phyloP scores from a whole-genome alignment of 192 early-diverging fungal species.

The Martensiomyces pterosporus region DNA sequence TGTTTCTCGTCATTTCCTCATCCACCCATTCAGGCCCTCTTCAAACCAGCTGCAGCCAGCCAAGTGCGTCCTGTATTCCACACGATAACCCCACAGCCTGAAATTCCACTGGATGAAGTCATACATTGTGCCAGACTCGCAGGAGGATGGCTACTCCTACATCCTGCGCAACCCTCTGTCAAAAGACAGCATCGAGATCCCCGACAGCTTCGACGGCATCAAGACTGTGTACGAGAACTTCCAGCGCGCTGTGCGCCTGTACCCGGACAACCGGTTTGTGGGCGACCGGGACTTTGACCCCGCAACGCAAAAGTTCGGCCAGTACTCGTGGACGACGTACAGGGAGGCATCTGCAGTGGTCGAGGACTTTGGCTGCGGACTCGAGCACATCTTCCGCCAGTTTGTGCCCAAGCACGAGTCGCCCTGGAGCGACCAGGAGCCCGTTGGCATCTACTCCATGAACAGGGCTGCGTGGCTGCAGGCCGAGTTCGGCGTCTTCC shows the following conservation, averaged over 20 bases:
- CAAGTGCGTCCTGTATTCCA: no score
- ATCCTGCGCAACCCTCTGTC: neutral
- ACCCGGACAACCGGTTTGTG: neutral
- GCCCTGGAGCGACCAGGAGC: neutral
- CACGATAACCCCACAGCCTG: no score
- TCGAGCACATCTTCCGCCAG: neutral
- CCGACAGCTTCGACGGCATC: neutral
- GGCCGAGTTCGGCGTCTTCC: conserved; percentile 58
- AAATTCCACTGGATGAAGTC: no score
- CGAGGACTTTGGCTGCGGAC: neutral
- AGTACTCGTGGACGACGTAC: neutral
- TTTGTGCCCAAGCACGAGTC: neutral
- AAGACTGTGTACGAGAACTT: neutral
- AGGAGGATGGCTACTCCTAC: neutral
- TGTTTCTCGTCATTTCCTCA: no score
- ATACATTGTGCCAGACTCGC: neutral
- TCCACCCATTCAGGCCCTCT: no score
- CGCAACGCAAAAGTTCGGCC: neutral
- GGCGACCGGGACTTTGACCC: neutral
- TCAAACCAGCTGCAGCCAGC: no score
- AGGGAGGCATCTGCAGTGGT: neutral
- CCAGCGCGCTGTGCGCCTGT: neutral
- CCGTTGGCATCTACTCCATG: conserved; percentile 61
- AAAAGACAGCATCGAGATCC: neutral
- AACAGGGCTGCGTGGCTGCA: conserved; percentile 74